Conservation (phyloP, 257 asterid species). For the Scutellaria barbata region DNA sequence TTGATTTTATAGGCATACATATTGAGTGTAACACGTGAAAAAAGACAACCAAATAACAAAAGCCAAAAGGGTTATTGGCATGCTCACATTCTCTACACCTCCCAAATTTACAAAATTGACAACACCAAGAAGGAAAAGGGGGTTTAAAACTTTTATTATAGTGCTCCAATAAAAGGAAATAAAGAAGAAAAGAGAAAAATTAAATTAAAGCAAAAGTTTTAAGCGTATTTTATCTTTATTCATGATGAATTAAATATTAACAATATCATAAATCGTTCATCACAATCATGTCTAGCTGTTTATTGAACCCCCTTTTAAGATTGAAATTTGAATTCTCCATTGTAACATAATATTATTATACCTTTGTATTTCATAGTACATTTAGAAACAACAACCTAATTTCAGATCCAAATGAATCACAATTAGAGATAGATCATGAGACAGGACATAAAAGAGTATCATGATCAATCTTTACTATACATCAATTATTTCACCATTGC, state of each 20-base stretch:
- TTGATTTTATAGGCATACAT: background rate
- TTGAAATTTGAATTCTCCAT: background rate
- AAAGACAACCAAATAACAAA: slow-evolving; percentile 43
- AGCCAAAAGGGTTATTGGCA: slow-evolving; percentile 44
- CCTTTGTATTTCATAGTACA: no score
- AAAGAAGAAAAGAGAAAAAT: slow-evolving; percentile 4
- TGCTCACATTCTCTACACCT: slow-evolving; percentile 36
- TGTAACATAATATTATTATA: background rate
- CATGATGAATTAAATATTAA: background rate
- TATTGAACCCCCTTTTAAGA: background rate
- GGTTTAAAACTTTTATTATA: slow-evolving; percentile 28
- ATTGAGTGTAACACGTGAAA: slow-evolving; percentile 45
- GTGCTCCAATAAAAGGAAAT: slow-evolving; percentile 36
- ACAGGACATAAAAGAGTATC: background rate
- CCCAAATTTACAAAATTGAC: slow-evolving; percentile 34
- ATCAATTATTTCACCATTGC: slow-evolving; percentile 6
- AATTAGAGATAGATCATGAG: background rate
- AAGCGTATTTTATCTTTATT: slow-evolving; percentile 21
- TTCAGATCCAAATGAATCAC: background rate
- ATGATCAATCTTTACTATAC: background rate
- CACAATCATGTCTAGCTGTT: background rate
- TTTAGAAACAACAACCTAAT: background rate
- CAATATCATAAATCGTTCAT: background rate
- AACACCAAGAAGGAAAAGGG: slow-evolving; percentile 33
- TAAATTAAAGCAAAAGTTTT: slow-evolving; percentile 38